Base-by-base conservation (phyloP, 2,329 filamentous ascomycete genomes). In the Monilinia vaccinii-corymbosi region DNA sequence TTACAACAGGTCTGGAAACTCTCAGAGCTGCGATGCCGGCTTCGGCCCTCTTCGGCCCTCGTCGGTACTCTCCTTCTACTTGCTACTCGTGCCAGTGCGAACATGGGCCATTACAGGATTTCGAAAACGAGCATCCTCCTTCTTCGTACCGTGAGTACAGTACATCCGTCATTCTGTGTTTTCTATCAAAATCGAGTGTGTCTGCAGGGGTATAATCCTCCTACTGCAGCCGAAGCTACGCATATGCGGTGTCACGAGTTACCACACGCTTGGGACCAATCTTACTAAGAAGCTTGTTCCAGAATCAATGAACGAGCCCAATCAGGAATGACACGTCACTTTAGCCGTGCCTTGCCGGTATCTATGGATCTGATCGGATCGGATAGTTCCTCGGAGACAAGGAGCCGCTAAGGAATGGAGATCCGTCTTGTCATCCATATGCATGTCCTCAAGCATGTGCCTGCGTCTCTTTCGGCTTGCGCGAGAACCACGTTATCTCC, bases 191-290 rank as follows among this genome's bases (percentile, higher is more conserved):
- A n/a, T n/a, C n/a, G n/a, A n/a, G n/a, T n/a, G n/a, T n/a, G n/a
- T n/a, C n/a, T n/a, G n/a, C n/a, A n/a, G n/a, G n/a, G n/a, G n/a
- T n/a, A n/a, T n/a, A n/a, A n/a, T n/a, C n/a, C n/a, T n/a, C n/a
- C n/a, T n/a, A n/a, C n/a, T n/a, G n/a, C n/a, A n/a, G n/a, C n/a
- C n/a, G n/a, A n/a, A n/a, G n/a, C n/a, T n/a, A n/a, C 1, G 7
- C 16, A 52, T 42, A 40, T 36, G 36, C 10, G 31, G 36, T 31
- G 21, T 52, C 50, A 42, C 50, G 36, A 42, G 14, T 31, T 52
- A 42, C 50, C 50, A 52, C 21, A 28, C 36, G 28, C 36, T 52
- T 52, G 50, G 50, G 42, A 52, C 50, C 50, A 52, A 42, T 42
- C 50, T 21, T 16, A 21, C 50, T 18, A 52, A 31, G 36, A 52